Evolutionary conservation across 106 monocot genomes (phyloP), one percentile per base, ranked within the genome.

Genomic region (Allium fistulosum): DNA sequence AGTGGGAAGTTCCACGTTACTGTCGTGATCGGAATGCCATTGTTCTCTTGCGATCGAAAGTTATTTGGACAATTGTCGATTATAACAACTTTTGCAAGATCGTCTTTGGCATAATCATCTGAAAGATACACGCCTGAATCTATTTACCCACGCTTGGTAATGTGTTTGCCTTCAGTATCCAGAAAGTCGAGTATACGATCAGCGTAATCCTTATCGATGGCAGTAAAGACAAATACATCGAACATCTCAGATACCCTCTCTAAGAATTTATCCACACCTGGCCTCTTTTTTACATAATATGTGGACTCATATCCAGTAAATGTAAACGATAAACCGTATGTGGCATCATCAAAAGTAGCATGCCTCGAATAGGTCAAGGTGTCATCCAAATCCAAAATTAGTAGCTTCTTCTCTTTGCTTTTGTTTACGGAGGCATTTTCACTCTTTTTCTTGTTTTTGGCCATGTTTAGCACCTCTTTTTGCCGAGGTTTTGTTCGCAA

Each of bases 171-270:
- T 0, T 79, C 77, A 14, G 94, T 90, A 75, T 94, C 90, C 26
- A 94, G 77, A 46, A 66, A 78, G 70, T 91, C 94, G 22, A 94
- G 74, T 12, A 94, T 59, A 37, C 81, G 75, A 53, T 75, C 82
- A 52, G 94, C 94, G 71, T 95, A 95, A 16, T 85, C 80, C 72
- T 91, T 95, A 71, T 91, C 87, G 61, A 90, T 95, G 26, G 94
- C 18, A 13, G 52, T 53, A 13, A 53, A 0, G 52, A 53, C 13
- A 10, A 53, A 9, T 10, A 53, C 52, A 9, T 53, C 52, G 13
- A 53, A 53, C 52, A 53, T 10, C 0, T 53, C 13, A 53, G 52
- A 9, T 9, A 53, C 52, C 13, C 52, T 53, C 52, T 53, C 52
- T 10, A 53, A 13, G 13, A 53, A 53, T 53, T 9, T 53, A 10